Evolutionary conservation across 2,329 filamentous ascomycete genomes (phyloP).

Genomic region (Cladosporium sp.): DNA sequence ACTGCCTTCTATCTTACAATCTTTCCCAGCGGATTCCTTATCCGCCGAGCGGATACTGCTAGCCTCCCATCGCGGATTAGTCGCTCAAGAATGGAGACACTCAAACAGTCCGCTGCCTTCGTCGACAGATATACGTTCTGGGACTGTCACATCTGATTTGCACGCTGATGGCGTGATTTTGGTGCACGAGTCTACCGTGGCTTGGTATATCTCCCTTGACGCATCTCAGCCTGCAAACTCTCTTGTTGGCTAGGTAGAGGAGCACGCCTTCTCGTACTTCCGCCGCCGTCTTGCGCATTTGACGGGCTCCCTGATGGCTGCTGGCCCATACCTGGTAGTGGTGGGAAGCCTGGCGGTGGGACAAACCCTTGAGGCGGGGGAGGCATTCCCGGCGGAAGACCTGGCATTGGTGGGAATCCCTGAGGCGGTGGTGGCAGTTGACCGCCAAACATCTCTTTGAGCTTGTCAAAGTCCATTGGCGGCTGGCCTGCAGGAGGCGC

Average conservation of each 20-base stretch:
- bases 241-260: conserved; percentile 82
- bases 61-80: too few species aligned
- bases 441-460: conserved; percentile 29
- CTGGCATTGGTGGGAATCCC: conserved; percentile 20
- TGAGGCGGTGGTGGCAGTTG: conserved; percentile 26
- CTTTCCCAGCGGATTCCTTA: too few species aligned
- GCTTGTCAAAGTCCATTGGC: conserved; percentile 29
- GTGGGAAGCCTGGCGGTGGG: conserved; percentile 33
- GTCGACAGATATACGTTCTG: too few species aligned
- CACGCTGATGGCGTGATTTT: too few species aligned
- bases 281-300: conserved; percentile 19
- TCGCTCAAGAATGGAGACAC: too few species aligned
- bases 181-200: conserved; percentile 26
- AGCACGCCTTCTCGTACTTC: conserved; percentile 53
- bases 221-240: conserved; percentile 73
- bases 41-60: too few species aligned
- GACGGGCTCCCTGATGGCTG: conserved; percentile 5
- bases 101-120: too few species aligned
- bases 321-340: conserved; percentile 28
- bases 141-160: too few species aligned
- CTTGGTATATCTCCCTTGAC: conserved; percentile 48
- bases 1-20: too few species aligned
- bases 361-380: conserved; percentile 28
- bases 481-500: conserved; percentile 21
- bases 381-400: conserved; percentile 18